Percentiles rank a stretch among this genome's conserved stretches.
These are phyloP conservation scores for Boechera divaricarpa DNA, from an alignment of 345 rosid species.

Conservation along the genomic window DNA sequence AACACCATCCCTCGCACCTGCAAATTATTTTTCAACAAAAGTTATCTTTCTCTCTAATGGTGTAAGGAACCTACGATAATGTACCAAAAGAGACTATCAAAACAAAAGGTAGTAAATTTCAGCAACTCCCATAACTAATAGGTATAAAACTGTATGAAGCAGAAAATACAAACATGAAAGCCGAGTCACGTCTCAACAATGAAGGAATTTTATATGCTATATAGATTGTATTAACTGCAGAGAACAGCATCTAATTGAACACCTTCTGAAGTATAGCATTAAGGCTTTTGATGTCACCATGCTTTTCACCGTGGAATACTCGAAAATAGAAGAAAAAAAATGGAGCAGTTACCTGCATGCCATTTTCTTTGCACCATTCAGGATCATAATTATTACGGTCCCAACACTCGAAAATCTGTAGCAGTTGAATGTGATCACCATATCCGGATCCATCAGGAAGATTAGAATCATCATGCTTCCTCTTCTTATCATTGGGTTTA, in stretches of 20 bases:
- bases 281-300: constrained; percentile 11
- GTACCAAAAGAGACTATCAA: constrained; percentile 11
- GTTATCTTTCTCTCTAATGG: neutral
- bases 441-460: constrained; percentile 95
- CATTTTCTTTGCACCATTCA: constrained; percentile 80
- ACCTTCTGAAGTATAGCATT: constrained; percentile 14
- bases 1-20: constrained; percentile 95
- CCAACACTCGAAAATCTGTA: constrained; percentile 89
- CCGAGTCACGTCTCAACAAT: neutral
- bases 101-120: neutral
- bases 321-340: neutral
- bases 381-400: constrained; percentile 65
- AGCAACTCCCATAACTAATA: neutral
- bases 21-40: constrained; percentile 20
- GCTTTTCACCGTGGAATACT: constrained; percentile 17
- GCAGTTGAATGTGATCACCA: constrained; percentile 94
- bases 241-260: constrained; percentile 10
- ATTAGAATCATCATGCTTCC: constrained; percentile 62
- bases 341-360: constrained; percentile 67
- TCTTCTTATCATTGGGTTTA: constrained; percentile 77
- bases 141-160: constrained; percentile 7
- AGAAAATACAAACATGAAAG: constrained; percentile 1
- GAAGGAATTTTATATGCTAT: neutral
- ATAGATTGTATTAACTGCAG: neutral
- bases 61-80: neutral